A percentile compares a stretch with the other conserved stretches of the same genome.
phyloP scores from a whole-genome alignment of 345 rosid genomes.

The Populus tremula region DNA sequence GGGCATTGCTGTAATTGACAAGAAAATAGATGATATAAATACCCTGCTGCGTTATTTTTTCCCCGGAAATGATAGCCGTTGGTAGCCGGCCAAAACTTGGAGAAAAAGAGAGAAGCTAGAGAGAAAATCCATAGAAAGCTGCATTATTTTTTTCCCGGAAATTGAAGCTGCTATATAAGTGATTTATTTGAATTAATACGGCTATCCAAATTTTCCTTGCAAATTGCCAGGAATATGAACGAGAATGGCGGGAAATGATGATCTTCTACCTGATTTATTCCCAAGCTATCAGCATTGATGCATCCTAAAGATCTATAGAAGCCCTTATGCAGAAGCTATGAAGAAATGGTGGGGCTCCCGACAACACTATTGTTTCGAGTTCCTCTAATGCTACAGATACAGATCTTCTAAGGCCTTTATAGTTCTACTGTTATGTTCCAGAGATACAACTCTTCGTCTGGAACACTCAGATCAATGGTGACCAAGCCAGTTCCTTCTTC shows the following conservation, averaged over 20 bases:
- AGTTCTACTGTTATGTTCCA: constrained; percentile 42
- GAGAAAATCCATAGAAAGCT: too few species aligned
- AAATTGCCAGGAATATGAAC: neutral
- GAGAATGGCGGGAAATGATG: neutral
- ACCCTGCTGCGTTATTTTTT: too few species aligned
- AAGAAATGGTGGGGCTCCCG: neutral
- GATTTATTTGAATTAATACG: too few species aligned
- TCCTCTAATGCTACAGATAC: neutral
- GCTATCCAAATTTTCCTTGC: neutral
- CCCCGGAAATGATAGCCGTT: too few species aligned
- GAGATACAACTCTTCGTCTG: constrained; percentile 44
- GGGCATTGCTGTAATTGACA: too few species aligned
- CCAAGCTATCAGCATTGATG: neutral
- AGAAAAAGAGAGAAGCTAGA: too few species aligned
- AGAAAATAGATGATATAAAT: too few species aligned
- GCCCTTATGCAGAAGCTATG: neutral
- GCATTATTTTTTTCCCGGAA: too few species aligned
- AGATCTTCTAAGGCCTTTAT: neutral
- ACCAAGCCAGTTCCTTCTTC: constrained; percentile 41
- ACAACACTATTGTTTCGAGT: too few species aligned
- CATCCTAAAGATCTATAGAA: neutral
- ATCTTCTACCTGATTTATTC: neutral
- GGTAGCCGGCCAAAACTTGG: too few species aligned
- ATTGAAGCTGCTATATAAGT: too few species aligned
- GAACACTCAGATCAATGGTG: constrained; percentile 37